Conservation (phyloP, 768 basidiomycete species). For the Rhizopogon roseolus region DNA sequence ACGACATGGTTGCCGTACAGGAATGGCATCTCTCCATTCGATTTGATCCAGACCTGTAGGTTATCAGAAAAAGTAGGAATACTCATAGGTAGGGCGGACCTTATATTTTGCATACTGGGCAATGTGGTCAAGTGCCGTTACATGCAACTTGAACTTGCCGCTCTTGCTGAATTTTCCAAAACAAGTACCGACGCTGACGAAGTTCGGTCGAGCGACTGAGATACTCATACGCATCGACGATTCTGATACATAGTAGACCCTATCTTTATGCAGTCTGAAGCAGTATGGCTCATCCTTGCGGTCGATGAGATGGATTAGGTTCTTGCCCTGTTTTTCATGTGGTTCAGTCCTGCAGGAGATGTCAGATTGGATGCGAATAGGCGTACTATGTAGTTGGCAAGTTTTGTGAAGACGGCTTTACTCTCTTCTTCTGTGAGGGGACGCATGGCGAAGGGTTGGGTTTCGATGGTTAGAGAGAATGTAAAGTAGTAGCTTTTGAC, state of each 20-base stretch:
- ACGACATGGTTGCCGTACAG: conserved; percentile 98
- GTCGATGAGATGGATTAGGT: conserved; percentile 93
- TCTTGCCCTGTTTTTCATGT: conserved; percentile 68
- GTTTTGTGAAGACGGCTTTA: conserved; percentile 91
- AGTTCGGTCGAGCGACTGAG: conserved; percentile 87
- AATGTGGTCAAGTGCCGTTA: conserved; percentile 89
- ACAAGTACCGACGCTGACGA: conserved; percentile 92
- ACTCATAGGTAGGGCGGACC: conserved; percentile 37
- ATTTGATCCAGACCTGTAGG: conserved; percentile 93
- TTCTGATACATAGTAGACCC: conserved; percentile 96
- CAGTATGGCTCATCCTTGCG: conserved; percentile 92
- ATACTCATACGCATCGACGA: conserved; percentile 90
- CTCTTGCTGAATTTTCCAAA: conserved; percentile 97
- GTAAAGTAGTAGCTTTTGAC: background rate
- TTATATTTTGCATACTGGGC: conserved; percentile 98
- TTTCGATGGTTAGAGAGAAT: too few relatives aligned
- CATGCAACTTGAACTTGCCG: conserved; percentile 96
- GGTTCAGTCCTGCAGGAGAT: background rate
- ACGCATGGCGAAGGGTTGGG: conserved; percentile 53
- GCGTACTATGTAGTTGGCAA: conserved; percentile 93
- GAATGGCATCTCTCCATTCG: conserved; percentile 99
- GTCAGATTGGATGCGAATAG: background rate
- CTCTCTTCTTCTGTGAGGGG: conserved; percentile 97
- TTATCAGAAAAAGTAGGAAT: background rate
- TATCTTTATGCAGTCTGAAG: conserved; percentile 90